These are phyloP conservation scores for Lichtheimia corymbifera DNA, from an alignment of 371 early-diverging fungal species.

Conservation along the genomic window DNA sequence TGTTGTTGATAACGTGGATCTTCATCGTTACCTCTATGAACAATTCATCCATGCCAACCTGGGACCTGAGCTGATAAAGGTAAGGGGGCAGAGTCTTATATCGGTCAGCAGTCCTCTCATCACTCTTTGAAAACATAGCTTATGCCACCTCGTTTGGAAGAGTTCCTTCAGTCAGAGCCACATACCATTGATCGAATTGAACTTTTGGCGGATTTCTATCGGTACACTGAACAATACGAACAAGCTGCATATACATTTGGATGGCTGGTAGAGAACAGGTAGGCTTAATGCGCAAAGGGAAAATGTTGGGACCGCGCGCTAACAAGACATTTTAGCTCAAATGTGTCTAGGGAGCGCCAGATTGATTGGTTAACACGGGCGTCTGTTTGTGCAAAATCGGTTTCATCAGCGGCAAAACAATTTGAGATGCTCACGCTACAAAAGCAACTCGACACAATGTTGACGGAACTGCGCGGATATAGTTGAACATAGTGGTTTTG, in stretches of 20 bases:
- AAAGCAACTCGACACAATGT: constrained; percentile 7
- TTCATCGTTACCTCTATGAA: constrained; percentile 32
- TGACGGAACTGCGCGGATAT: background rate
- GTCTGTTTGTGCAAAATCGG: constrained; percentile 19
- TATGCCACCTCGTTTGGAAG: constrained; percentile 28
- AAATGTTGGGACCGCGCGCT: background rate
- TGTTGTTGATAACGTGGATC: constrained; percentile 21
- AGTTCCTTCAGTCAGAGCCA: constrained; percentile 25
- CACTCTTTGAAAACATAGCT: background rate
- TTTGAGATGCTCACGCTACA: constrained; percentile 17
- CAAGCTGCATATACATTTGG: constrained; percentile 27
- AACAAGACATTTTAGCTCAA: constrained; percentile 2
- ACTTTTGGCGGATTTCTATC: constrained; percentile 31
- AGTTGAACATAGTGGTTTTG: no score
- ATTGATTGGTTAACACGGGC: constrained; percentile 16
- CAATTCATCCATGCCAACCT: constrained; percentile 23
- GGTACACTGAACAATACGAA: constrained; percentile 25
- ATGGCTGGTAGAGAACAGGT: constrained; percentile 10
- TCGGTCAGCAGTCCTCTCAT: no score
- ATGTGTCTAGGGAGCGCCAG: constrained; percentile 16
- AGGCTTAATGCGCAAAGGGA: no score
- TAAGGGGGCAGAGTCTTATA: background rate
- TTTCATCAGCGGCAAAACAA: constrained; percentile 11
- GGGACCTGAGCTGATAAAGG: constrained; percentile 31
- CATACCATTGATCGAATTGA: constrained; percentile 23